These are phyloP conservation scores for Cytospora mali DNA, from an alignment of 2,329 filamentous ascomycete species.

Conservation along the genomic window DNA sequence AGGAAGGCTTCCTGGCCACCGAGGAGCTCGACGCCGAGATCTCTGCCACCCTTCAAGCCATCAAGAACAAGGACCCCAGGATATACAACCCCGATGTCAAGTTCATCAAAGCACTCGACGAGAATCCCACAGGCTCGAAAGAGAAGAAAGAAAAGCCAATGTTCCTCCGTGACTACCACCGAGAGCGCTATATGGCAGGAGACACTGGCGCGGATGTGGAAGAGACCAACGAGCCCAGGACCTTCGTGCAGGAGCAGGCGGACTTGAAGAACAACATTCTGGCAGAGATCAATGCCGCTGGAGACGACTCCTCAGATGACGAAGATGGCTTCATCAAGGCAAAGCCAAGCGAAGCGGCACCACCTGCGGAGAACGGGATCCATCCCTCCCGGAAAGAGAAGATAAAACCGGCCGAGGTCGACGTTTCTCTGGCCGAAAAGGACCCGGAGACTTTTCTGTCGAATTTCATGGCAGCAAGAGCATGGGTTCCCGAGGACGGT, in stretches of 20 bases:
- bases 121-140: conserved; percentile 43
- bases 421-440: conserved; percentile 77
- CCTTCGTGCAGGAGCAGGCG: conserved; percentile 88
- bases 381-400: conserved; percentile 58
- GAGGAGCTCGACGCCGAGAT: conserved; percentile 86
- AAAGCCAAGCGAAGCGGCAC: conserved; percentile 53
- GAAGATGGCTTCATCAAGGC: conserved; percentile 76
- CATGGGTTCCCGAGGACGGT: conserved; percentile 75
- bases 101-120: conserved; percentile 73
- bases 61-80: conserved; percentile 86
- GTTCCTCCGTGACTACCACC: conserved; percentile 86
- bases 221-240: conserved; percentile 56
- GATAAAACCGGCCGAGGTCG: conserved; percentile 57
- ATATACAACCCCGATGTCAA: conserved; percentile 80
- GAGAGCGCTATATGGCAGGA: conserved; percentile 81
- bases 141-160: conserved; percentile 80
- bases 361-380: conserved; percentile 47
- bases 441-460: conserved; percentile 89
- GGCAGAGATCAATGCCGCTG: conserved; percentile 73
- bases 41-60: conserved; percentile 81
- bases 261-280: conserved; percentile 77
- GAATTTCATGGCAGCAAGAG: conserved; percentile 90
- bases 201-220: conserved; percentile 59
- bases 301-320: conserved; percentile 57
- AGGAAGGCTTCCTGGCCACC: conserved; percentile 84